phyloP scores from a whole-genome alignment of 2,329 filamentous ascomycete genomes.

The Penicillium fuscoglaucum region DNA sequence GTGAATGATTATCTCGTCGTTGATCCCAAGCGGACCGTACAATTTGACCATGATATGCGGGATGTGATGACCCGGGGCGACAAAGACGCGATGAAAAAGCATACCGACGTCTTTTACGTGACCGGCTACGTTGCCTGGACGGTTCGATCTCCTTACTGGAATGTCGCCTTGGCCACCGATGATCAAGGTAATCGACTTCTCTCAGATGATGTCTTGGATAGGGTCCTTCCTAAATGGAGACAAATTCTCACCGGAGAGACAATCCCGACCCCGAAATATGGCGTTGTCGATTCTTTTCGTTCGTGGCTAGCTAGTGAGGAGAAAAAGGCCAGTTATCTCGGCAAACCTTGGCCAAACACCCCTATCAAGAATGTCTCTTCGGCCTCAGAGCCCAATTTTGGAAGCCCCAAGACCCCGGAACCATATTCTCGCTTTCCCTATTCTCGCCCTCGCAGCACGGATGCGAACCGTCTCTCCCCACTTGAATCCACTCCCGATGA shows the following conservation, averaged over 20 bases:
- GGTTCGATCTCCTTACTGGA: not conserved
- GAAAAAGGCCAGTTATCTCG: not conserved
- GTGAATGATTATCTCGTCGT: not conserved
- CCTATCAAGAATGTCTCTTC: not conserved
- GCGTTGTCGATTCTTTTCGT: not conserved
- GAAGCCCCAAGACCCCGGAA: not conserved
- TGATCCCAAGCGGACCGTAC: not conserved
- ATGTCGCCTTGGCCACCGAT: conserved; percentile 1
- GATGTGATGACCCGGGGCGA: not conserved
- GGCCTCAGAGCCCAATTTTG: no score
- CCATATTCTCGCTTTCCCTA: no score
- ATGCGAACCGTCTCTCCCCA: not conserved
- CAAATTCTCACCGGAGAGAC: not conserved
- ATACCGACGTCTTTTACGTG: not conserved
- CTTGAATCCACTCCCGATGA: not conserved
- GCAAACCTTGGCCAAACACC: not conserved
- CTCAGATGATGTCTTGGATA: not conserved
- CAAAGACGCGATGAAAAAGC: not conserved
- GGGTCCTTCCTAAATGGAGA: not conserved
- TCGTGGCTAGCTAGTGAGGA: not conserved
- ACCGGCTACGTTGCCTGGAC: conserved; percentile 1
- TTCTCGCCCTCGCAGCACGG: not conserved
- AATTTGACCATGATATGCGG: not conserved
- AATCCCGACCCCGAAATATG: not conserved
- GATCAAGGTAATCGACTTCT: not conserved